Percentiles rank a stretch among this genome's conserved stretches.
Conservation (phyloP, 140 eudicot genomes). For the Erigeron philadelphicus region DNA sequence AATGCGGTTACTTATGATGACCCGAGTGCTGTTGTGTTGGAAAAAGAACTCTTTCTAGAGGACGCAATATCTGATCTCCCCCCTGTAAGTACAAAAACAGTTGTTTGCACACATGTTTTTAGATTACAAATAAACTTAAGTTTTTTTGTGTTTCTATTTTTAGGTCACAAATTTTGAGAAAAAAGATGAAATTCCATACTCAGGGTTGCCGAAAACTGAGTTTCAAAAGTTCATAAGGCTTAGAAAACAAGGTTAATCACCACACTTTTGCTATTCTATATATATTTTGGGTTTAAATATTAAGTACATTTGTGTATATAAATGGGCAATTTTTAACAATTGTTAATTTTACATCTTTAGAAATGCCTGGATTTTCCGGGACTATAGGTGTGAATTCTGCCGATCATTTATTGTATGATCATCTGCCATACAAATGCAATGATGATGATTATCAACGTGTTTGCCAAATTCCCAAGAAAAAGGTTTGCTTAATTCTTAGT, state of each 20-base stretch:
- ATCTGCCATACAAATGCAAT: slow-evolving; percentile 54
- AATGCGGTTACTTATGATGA: slow-evolving; percentile 57
- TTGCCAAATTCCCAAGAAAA: slow-evolving; percentile 55
- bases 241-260: slow-evolving; percentile 38
- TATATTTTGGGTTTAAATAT: background rate
- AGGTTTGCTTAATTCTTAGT: slow-evolving; percentile 36
- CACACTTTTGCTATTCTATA: background rate
- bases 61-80: slow-evolving; percentile 80
- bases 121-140: too few species aligned
- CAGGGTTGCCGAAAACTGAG: slow-evolving; percentile 36
- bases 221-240: slow-evolving; percentile 54
- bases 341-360: slow-evolving; percentile 2
- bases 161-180: slow-evolving; percentile 56
- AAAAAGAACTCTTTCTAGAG: slow-evolving; percentile 39
- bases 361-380: slow-evolving; percentile 30
- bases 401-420: slow-evolving; percentile 46
- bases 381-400: slow-evolving; percentile 6
- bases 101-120: background rate
- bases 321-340: background rate
- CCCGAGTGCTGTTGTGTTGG: slow-evolving; percentile 26
- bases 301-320: background rate
- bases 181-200: slow-evolving; percentile 51
- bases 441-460: slow-evolving; percentile 62
- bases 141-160: background rate
- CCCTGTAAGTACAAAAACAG: slow-evolving; percentile 33